phyloP scores from a whole-genome alignment of 495 filamentous ascomycete species.

The Podospora bellae-mahoneyi region DNA sequence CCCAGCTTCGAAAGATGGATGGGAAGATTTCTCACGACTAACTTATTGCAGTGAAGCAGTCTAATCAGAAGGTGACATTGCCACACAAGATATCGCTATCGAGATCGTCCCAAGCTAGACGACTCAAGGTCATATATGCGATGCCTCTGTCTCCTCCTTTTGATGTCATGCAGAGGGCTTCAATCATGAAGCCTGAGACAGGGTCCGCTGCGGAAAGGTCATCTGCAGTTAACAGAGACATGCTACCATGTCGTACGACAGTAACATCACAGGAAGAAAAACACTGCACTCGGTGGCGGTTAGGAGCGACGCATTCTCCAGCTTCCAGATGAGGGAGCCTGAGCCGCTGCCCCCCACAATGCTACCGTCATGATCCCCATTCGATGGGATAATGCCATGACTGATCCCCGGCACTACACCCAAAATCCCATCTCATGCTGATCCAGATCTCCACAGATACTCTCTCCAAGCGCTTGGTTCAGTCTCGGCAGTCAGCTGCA shows the following conservation, averaged over 20 bases:
- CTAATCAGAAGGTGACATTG: neutral
- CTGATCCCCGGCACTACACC: neutral
- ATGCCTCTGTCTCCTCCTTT: no score
- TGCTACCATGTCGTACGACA: neutral
- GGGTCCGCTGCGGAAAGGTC: neutral
- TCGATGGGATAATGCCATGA: neutral
- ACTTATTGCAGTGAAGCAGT: no score
- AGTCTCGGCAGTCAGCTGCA: neutral
- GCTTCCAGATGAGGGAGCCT: neutral
- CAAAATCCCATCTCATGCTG: neutral
- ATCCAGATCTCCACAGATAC: neutral
- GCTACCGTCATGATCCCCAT: neutral
- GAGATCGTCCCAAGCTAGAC: neutral
- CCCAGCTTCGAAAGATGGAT: no score
- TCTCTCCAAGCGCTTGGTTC: neutral
- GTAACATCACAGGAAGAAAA: neutral
- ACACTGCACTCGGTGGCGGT: neutral
- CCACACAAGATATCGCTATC: neutral
- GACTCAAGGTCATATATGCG: neutral
- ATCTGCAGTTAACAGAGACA: neutral
- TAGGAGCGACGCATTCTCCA: neutral
- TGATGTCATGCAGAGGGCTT: no score
- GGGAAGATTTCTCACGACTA: no score
- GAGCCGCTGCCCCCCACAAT: neutral
- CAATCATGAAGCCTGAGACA: neutral